Evolutionary conservation across 1,284 basidiomycete species (phyloP), one percentile per base, ranked within the genome.

Genomic region (Ganoderma multipileum): DNA sequence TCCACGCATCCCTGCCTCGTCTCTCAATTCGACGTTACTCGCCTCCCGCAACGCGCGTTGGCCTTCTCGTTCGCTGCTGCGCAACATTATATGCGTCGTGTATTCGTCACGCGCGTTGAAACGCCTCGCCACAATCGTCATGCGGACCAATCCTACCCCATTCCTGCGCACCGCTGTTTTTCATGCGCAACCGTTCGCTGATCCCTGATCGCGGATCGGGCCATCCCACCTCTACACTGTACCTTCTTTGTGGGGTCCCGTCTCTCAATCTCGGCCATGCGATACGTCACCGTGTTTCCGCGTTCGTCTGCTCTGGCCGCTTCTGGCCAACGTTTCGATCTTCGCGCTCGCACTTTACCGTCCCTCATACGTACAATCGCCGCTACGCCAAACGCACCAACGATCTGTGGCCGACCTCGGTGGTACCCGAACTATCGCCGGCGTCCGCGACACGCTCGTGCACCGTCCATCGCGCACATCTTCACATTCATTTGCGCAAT

Each of bases 141-240:
- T 67, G 66, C 67, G 58, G 61, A 64, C 64, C 65, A 64, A 63
- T 68, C 65, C 58, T 64, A 38, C 54, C 42, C 44, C 50, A 42
- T 42, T 38, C 38, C 38, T 26, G 36, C 38, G 16, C 58, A 50
- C n/a, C 36, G 4, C 55, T 50, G 39, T 61, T 60, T 26, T 60
- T 33, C 61, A 39, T 42, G 28, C 61, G 47, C 52, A 50, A 54
- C 64, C 30, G 59, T 50, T 66, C 71, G 71, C 71, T 64, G 71
- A 72, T 72, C 71, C 54, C 66, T 61, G 68, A 72, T 72, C 65
- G 60, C 71, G 67, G 71, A 72, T 72, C 71, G 58, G 58, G 57
- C 57, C 66, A 38, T 47, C 55, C 50, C 20, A 47, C 14, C 38
- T 33, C 57, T 41, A 26, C 38, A 36, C 50, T 9, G n/a, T 6